Evolutionary conservation across 345 rosid species (phyloP), one percentile per base, ranked within the genome.

Genomic region (Rubroshorea leprosula): DNA sequence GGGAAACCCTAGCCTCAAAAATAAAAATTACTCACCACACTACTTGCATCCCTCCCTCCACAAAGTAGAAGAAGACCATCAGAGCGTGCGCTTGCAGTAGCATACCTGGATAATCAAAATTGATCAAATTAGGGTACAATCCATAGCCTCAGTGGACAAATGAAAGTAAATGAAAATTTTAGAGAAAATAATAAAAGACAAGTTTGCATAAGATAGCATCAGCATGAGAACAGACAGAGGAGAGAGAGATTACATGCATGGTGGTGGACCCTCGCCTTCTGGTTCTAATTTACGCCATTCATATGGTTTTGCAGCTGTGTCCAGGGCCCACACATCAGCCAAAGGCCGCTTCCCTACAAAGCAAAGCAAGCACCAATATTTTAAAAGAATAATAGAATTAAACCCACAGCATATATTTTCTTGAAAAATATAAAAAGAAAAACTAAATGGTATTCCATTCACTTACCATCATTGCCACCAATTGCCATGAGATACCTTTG

Each of bases 201-300:
- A 35, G 41, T n/a, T n/a, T n/a, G n/a, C n/a, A 35, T 35, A 13
- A 35, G 41, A 13, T 35, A 6, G 8, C 31, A 35, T 35, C 41
- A 35, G 41, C 41, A 1, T 10, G 9, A 35, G 12, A 35, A 35
- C 41, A 35, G 12, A 6, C 1, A 35, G 12, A 35, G 41, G 51
- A 31, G 59, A 35, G 58, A 52, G 63, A 56, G 49, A 53, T 70
- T 89, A 94, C 99, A 90, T 94, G 99, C 99, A 94, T 56, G 97
- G 95, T 55, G 99, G 97, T 24, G 99, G 99, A 31, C 96, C 99
- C 66, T 94, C 99, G 74, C 99, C 99, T 82, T 94, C 99, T 15
- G 96, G 99, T 71, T 94, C 99, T 82, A 94, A 81, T 64, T 90
- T 94, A 70, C 89, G 97, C 97, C 99, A 94, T 71, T 94, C 99